Percentiles rank a stretch among this genome's conserved stretches.
phyloP scores from a whole-genome alignment of 225 moss, liverwort and hornwort species.

The Marchantia paleacea region DNA sequence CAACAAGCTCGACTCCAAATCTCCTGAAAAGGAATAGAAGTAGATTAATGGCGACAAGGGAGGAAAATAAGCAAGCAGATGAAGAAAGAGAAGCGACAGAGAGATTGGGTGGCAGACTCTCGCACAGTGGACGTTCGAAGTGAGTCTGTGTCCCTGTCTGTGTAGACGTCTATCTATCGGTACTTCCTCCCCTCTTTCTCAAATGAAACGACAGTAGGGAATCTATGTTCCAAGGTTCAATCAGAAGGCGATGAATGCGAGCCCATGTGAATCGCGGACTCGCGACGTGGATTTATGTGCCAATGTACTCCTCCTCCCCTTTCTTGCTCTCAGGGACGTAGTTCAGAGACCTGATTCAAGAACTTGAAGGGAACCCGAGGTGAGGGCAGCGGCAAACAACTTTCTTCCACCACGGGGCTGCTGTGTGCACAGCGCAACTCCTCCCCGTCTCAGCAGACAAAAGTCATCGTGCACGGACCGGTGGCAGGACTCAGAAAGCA shows the following conservation, averaged over 20 bases:
- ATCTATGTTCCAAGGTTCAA: neutral
- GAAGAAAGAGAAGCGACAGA: neutral
- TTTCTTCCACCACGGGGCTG: neutral
- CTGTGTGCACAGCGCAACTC: neutral
- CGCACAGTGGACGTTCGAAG: neutral
- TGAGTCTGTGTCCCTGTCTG: neutral
- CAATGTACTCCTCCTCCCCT: neutral
- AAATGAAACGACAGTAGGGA: neutral
- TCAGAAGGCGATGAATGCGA: neutral
- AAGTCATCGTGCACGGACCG: conserved; percentile 9
- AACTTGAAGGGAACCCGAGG: neutral
- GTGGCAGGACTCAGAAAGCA: conserved; percentile 1
- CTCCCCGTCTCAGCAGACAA: conserved; percentile 8
- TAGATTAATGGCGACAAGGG: neutral
- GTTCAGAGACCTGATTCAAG: neutral
- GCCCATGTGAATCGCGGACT: neutral
- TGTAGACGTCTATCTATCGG: no score
- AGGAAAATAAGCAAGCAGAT: neutral
- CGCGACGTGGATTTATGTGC: conserved; percentile 11
- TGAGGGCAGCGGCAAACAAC: neutral
- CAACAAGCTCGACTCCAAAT: neutral
- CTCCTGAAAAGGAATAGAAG: neutral
- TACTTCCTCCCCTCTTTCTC: neutral
- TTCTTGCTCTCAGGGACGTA: neutral
- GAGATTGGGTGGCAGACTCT: neutral